phyloP scores from a whole-genome alignment of 495 filamentous ascomycete species.

The Aspergillus sparsus region DNA sequence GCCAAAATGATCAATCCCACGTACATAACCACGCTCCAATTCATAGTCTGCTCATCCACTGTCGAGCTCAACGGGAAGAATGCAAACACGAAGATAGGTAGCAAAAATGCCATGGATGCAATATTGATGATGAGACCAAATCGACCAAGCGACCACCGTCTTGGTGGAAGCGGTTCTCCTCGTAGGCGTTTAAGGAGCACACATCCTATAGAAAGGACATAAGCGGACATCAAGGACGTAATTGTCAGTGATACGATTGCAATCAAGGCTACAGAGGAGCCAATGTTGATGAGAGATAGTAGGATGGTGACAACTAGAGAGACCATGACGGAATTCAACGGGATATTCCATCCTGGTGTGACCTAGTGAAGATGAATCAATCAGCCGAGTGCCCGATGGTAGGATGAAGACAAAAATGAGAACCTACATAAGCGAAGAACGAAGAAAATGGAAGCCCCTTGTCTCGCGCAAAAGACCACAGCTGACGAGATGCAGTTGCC shows the following conservation, averaged over 20 bases:
- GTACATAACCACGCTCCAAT: conserved; percentile 53
- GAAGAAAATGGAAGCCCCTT: conserved; percentile 55
- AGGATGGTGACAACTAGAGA: conserved; percentile 48
- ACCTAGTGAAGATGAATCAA: conserved; percentile 34
- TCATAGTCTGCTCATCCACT: conserved; percentile 47
- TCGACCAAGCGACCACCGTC: conserved; percentile 52
- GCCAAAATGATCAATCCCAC: conserved; percentile 47
- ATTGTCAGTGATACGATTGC: conserved; percentile 50
- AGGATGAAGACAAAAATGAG: too few relatives aligned
- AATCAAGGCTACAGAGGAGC: conserved; percentile 48
- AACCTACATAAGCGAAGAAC: conserved; percentile 50
- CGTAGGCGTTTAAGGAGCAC: conserved; percentile 49
- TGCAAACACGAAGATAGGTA: conserved; percentile 52
- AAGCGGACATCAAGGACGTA: conserved; percentile 47
- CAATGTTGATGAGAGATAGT: conserved; percentile 56
- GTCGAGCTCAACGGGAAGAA: conserved; percentile 52
- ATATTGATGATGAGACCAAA: conserved; percentile 51
- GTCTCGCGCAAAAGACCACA: conserved; percentile 60
- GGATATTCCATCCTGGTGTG: conserved; percentile 51
- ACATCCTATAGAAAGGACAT: conserved; percentile 52
- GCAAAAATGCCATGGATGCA: conserved; percentile 41
- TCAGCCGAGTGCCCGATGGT: too few relatives aligned
- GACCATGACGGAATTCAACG: conserved; percentile 53
- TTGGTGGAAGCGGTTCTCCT: conserved; percentile 41
- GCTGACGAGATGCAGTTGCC: conserved; percentile 57